A percentile compares a stretch with the other conserved stretches of the same genome.
phyloP scores from a whole-genome alignment of 129 eudicot species.

The Silybum marianum region DNA sequence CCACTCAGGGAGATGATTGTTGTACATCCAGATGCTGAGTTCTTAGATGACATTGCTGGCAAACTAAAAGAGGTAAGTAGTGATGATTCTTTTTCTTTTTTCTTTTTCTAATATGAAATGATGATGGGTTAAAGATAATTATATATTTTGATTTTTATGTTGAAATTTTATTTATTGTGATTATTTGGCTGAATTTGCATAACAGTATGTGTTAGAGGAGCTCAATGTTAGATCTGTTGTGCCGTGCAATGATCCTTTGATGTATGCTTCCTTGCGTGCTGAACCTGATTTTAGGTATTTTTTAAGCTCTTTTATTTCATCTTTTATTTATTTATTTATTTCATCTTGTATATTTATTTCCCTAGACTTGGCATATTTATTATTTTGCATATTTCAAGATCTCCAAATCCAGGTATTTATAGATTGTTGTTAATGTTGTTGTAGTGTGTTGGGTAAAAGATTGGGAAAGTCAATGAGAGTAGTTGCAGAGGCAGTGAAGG shows the following conservation, averaged over 20 bases:
- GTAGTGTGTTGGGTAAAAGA: slow-evolving; percentile 69
- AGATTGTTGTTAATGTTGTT: slow-evolving; percentile 17
- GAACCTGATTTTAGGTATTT: slow-evolving; percentile 88
- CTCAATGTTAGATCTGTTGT: slow-evolving; percentile 73
- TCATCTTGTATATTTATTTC: neutral
- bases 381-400: neutral
- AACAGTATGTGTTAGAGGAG: slow-evolving; percentile 81
- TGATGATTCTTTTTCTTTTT: neutral
- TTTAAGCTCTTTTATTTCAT: neutral
- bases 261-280: slow-evolving; percentile 82
- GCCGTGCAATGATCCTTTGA: slow-evolving; percentile 74
- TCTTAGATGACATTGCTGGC: slow-evolving; percentile 74
- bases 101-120: neutral
- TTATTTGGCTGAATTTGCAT: slow-evolving; percentile 22
- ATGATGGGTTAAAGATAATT: neutral
- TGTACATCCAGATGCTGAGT: slow-evolving; percentile 85
- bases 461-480: slow-evolving; percentile 84
- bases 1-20: slow-evolving; percentile 91
- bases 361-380: neutral
- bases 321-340: neutral
- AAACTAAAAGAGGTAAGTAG: slow-evolving; percentile 67
- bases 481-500: slow-evolving; percentile 76
- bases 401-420: neutral
- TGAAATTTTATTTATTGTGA: slow-evolving; percentile 9
- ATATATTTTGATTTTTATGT: too few species aligned